phyloP scores from a whole-genome alignment of 108 stramenopile genomes.

The Stephanodiscus triporus region DNA sequence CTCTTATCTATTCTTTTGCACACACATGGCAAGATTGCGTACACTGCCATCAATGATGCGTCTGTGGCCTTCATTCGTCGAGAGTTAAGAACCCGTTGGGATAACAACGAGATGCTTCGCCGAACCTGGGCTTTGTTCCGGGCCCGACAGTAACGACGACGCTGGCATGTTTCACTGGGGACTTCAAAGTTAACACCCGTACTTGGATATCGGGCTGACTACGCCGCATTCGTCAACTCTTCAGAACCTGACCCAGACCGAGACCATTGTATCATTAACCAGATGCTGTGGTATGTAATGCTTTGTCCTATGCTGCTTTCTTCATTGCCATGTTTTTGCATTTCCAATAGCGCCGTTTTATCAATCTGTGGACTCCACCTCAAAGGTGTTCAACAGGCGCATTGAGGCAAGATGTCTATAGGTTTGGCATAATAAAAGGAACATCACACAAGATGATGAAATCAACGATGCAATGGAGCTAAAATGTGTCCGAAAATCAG shows the following conservation, averaged over 20 bases:
- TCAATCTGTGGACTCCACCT: too few species aligned
- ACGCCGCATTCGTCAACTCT: constrained; percentile 55
- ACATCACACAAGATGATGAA: neutral
- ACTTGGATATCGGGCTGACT: constrained; percentile 52
- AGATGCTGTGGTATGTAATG: constrained; percentile 75
- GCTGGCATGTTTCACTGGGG: constrained; percentile 15
- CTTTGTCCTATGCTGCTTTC: neutral
- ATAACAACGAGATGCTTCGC: constrained; percentile 72
- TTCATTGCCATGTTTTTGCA: neutral
- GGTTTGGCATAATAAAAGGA: constrained; percentile 35
- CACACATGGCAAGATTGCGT: constrained; percentile 73
- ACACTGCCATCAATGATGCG: constrained; percentile 76
- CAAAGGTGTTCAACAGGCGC: constrained; percentile 73
- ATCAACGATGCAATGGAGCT: constrained; percentile 15
- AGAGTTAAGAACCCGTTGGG: constrained; percentile 79
- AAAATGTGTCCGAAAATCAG: constrained; percentile 2
- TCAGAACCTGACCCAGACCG: constrained; percentile 78
- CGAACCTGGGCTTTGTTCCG: constrained; percentile 70
- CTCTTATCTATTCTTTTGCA: constrained; percentile 85
- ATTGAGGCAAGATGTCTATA: constrained; percentile 68
- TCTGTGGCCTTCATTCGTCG: constrained; percentile 72
- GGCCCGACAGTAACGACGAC: constrained; percentile 57
- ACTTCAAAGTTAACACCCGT: constrained; percentile 16
- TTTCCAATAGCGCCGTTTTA: too few species aligned
- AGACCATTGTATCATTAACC: constrained; percentile 77